A percentile compares a stretch with the other conserved stretches of the same genome.
Evolutionary conservation across 73 alveolate species (phyloP).

Genomic region (Tetrahymena malaccensis): DNA sequence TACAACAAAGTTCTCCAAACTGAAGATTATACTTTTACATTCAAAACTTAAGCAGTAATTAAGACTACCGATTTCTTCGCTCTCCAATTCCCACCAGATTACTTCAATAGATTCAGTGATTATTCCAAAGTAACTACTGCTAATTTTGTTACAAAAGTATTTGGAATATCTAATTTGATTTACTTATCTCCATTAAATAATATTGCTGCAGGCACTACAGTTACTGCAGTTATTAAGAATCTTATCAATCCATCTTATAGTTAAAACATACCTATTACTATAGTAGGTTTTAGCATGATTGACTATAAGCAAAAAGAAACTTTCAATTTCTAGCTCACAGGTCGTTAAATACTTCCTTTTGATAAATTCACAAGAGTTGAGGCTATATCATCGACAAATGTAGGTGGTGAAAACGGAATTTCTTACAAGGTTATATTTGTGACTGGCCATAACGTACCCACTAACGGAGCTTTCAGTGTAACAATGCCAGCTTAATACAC

Average conservation of each 20-base stretch:
- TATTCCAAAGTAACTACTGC: background rate
- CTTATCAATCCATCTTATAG: background rate
- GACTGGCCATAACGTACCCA: background rate
- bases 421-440: background rate
- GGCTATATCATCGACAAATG: background rate
- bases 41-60: background rate
- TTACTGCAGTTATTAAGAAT: background rate
- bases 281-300: background rate
- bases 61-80: background rate
- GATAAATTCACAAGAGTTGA: background rate
- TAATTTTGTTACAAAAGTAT: background rate
- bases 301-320: background rate
- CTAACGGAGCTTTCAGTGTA: background rate
- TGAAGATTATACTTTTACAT: background rate
- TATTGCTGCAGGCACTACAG: background rate
- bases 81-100: background rate
- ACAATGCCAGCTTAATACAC: background rate
- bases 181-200: background rate
- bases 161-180: background rate
- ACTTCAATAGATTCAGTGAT: background rate
- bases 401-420: background rate
- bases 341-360: background rate
- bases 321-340: background rate
- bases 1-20: background rate
- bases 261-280: background rate